Evolutionary conservation across 208 protist genomes (phyloP), one percentile per base, ranked within the genome.

Genomic region (Leishmania tarentolae): DNA sequence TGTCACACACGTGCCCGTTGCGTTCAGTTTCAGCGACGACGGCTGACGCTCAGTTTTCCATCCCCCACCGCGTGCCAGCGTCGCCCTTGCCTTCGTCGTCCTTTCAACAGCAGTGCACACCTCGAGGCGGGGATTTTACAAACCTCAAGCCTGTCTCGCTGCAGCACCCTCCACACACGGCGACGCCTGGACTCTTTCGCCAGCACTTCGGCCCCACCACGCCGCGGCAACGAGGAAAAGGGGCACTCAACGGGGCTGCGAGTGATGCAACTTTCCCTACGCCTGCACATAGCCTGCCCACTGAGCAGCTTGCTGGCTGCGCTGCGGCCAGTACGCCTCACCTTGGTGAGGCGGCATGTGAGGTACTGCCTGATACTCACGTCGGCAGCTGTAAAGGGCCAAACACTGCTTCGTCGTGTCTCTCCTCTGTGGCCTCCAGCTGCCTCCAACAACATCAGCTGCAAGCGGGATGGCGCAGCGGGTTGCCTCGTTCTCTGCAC

Each of bases 401-500:
- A 42, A 81, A 47, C 69, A 59, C 71, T 15, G 61, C 5, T 19
- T 71, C 76, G 1, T 79, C 76, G 47, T 75, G 40, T 40, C 76
- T n/a, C 44, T 66, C 81, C 28, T 85, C 81, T 35, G 56, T 78
- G 1, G 47, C 70, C 24, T 85, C 81, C 11, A 75, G 50, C 71
- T 74, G 44, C 46, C 72, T 81, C 44, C 81, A 81, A 63, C 47
- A 17, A 24, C 81, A 78, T 35, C 81, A 81, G 61, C 76, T 72
- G 47, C 81, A 81, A 71, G 53, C 76, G 47, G 81, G 76, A 35
- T 80, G 46, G 11, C 81, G 81, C 76, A 85, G 76, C 35, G 28
- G 70, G 70, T 63, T 85, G 37, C 76, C 81, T 3, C 81, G 81
- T 52, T 74, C 76, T 13, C n/a, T 84, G 69, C 47, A 75, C 35